Evolutionary conservation across 2,329 filamentous ascomycete species (phyloP).

Genomic region (Monosporascus ibericus): DNA sequence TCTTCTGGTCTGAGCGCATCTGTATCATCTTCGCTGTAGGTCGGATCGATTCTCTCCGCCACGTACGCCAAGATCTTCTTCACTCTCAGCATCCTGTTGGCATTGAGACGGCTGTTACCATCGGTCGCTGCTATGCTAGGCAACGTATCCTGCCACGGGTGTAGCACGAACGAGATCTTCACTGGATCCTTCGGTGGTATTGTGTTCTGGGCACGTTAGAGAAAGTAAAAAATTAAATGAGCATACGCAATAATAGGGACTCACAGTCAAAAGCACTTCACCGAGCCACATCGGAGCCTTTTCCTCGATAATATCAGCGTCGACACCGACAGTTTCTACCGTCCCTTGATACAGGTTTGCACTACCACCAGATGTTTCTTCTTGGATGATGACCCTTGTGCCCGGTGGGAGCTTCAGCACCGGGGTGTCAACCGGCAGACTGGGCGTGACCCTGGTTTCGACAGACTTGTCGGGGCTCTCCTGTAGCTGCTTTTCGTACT

Average conservation of each 20-base stretch:
- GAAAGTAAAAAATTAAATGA: not conserved
- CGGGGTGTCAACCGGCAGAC: slow-evolving; percentile 66
- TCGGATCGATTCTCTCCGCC: slow-evolving; percentile 80
- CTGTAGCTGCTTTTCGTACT: slow-evolving; percentile 63
- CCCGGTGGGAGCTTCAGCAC: slow-evolving; percentile 65
- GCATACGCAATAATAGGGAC: slow-evolving; percentile 9
- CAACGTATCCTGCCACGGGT: slow-evolving; percentile 70
- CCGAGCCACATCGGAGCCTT: slow-evolving; percentile 87
- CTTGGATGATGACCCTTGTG: slow-evolving; percentile 63
- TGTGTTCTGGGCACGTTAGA: slow-evolving; percentile 52
- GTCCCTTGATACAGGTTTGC: slow-evolving; percentile 90
- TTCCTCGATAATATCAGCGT: slow-evolving; percentile 79
- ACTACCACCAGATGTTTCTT: slow-evolving; percentile 61
- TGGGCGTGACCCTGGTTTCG: slow-evolving; percentile 61
- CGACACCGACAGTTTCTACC: slow-evolving; percentile 68
- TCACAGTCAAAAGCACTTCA: slow-evolving; percentile 70
- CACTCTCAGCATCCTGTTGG: slow-evolving; percentile 91
- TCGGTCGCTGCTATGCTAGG: slow-evolving; percentile 70
- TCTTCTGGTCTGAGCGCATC: slow-evolving; percentile 73
- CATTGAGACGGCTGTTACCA: slow-evolving; percentile 85
- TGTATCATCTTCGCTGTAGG: slow-evolving; percentile 52
- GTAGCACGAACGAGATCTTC: slow-evolving; percentile 90
- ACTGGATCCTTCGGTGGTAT: slow-evolving; percentile 83
- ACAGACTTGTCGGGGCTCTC: slow-evolving; percentile 49
- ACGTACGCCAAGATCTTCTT: slow-evolving; percentile 93